Conservation (phyloP, 768 basidiomycete species). For the Leccinum olivaceopallidum region DNA sequence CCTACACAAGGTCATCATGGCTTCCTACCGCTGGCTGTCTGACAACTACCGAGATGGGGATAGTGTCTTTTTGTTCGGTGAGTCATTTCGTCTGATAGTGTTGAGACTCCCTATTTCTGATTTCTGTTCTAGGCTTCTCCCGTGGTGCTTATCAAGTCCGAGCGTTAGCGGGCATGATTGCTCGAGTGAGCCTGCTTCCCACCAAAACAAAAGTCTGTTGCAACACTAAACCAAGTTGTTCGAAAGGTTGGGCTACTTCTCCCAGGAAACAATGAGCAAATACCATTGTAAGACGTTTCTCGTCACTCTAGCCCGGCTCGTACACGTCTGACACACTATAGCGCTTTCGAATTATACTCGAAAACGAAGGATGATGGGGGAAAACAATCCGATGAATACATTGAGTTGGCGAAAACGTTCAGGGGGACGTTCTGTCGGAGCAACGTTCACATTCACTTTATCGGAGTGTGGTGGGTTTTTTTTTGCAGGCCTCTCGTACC, state of each 20-base stretch:
- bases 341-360: conserved; percentile 41
- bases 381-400: background rate
- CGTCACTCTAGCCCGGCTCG: background rate
- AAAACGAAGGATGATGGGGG: conserved; percentile 15
- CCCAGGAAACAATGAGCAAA: conserved; percentile 41
- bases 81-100: background rate
- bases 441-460: conserved; percentile 41
- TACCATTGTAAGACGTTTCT: conserved; percentile 34
- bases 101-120: conserved; percentile 1
- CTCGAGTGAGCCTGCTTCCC: conserved; percentile 28
- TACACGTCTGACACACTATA: conserved; percentile 11
- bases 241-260: conserved; percentile 41
- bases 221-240: background rate
- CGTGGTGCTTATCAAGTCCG: conserved; percentile 49
- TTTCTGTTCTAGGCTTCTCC: conserved; percentile 38
- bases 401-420: conserved; percentile 30
- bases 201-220: no score
- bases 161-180: conserved; percentile 44
- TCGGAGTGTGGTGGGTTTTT: conserved; percentile 43
- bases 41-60: conserved; percentile 40
- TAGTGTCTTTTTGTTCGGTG: conserved; percentile 43
- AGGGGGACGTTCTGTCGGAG: conserved; percentile 36
- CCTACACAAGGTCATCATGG: conserved; percentile 34
- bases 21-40: conserved; percentile 42
- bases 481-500: no score